These are phyloP conservation scores for Moniliophthora roreri DNA, from an alignment of 1,284 basidiomycete genomes.

Conservation along the genomic window DNA sequence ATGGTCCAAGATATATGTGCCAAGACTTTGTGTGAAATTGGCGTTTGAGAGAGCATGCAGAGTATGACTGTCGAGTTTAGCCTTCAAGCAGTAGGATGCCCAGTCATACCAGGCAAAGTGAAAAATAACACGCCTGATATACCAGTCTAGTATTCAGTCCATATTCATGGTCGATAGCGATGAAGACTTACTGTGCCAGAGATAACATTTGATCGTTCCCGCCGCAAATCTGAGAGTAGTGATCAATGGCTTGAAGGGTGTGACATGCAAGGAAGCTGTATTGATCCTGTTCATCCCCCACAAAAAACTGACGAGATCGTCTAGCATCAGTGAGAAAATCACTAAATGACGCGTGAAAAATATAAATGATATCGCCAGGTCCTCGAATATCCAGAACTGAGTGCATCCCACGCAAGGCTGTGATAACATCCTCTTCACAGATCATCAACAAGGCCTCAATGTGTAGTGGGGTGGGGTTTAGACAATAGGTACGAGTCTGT, in stretches of 20 bases:
- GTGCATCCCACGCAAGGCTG: background rate
- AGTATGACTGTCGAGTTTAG: too few species aligned
- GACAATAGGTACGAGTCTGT: too few species aligned
- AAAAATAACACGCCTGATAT: too few species aligned
- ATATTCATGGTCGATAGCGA: too few species aligned
- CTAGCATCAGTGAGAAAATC: background rate
- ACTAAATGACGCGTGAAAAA: background rate
- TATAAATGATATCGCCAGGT: background rate
- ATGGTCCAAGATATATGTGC: too few species aligned
- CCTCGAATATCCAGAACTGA: background rate
- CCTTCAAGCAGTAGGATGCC: too few species aligned
- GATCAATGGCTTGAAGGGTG: background rate
- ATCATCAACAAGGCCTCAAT: background rate
- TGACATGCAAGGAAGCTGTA: background rate
- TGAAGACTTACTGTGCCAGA: too few species aligned
- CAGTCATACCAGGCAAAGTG: too few species aligned
- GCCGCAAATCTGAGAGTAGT: background rate
- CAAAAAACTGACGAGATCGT: background rate
- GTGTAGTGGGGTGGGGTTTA: background rate
- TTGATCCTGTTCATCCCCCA: background rate
- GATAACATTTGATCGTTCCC: too few species aligned
- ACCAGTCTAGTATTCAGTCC: too few species aligned
- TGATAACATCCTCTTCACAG: background rate
- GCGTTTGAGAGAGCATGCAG: too few species aligned
- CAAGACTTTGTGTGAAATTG: too few species aligned